Evolutionary conservation across 805 yeast species (phyloP), one percentile per base, ranked within the genome.

Genomic region (Cyberlindnera nakhonratchasimensis): DNA sequence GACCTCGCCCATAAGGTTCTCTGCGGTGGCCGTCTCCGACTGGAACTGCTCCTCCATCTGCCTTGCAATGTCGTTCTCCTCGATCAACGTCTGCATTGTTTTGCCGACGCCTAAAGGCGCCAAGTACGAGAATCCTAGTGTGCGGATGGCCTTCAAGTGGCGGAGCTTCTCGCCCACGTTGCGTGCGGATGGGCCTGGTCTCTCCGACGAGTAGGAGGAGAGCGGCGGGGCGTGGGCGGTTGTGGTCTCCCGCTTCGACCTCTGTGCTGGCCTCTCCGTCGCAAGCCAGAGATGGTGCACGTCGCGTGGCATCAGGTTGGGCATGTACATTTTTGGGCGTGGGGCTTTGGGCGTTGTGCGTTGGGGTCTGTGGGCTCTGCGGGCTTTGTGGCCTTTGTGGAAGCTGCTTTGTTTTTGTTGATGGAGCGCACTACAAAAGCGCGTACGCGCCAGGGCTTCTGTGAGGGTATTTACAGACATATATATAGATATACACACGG

Each of bases 101-200:
- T 72, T 77, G 3, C 69, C 66, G 9, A 79, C 54, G 0, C 88
- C 89, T 10, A 82, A 69, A 0, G 89, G 88, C 33, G 66, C 66
- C 42, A 83, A 54, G 41, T 65, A 67, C 12, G 66, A 51, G 58
- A 65, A 69, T 0, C 86, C 87, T 18, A 71, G 52, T 5, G 65
- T 65, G 7, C 73, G 63, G 23, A 77, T 63, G 26, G 50, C 42
- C 34, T 57, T 17, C 55, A 63, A 22, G 52, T 57, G 45, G 18
- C 46, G 43, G 8, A 52, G 24, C 30, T 49, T 42, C 47, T 41
- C 39, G 16, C 48, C 42, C 2, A 43, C 47, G 19, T 39, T 42
- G 9, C 32, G 45, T 2, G 18, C n/a, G 13, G 54, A 33, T 1
- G 70, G 64, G 5, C 69, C 70, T 0, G 70, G 61, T 42, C 64